Base-by-base conservation (phyloP, 164 flowering plant genomes). In the Kingdonia uniflora region DNA sequence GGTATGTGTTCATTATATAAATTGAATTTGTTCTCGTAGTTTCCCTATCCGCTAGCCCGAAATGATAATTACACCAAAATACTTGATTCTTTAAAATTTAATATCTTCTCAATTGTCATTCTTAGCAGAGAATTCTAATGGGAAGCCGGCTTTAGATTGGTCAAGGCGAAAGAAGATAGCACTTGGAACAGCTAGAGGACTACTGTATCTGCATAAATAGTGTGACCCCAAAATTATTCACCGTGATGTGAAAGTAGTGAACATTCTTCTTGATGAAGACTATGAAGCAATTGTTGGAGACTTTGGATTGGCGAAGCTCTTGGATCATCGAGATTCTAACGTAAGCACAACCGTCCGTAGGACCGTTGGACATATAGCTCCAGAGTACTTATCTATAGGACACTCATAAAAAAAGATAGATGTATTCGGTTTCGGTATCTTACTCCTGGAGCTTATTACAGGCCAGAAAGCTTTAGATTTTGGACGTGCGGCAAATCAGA, bases 361-460 rank as follows among this genome's bases (percentile, higher is more conserved):
- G 19, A 86, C 95, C 35, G 84, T 83, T n/a, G 95, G 95, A 22
- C 91, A 86, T 65, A 86, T 86, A 62, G 90, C 95, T 60, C 95
- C 95, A 0, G 95, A 86, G 69, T 86, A 86, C 68, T 59, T 86
- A 42, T 81, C 82, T 20, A 86, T 90, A 0, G 95, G 95, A 24
- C 95, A 86, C 52, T 86, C 95, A 19, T 86, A 91, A 2, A 84
- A 86, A 40, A 86, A 86, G 62, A 86, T 90, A 20, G 95, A 86
- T 62, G 95, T 81, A 7, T 86, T 86, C 66, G 95, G 90, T 49
- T 86, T 80, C 39, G 95, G 95, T 13, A 81, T 86, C 62, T 68
- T 86, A 64, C 86, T 86, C 20, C 84, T 86, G 29, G 95, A 86
- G 71, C 73, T 86, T 12, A 80, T 86, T 49, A 83, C 90, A 17